Evolutionary conservation across 2,329 filamentous ascomycete genomes (phyloP), one percentile per base, ranked within the genome.

Genomic region (Penicillium expansum): DNA sequence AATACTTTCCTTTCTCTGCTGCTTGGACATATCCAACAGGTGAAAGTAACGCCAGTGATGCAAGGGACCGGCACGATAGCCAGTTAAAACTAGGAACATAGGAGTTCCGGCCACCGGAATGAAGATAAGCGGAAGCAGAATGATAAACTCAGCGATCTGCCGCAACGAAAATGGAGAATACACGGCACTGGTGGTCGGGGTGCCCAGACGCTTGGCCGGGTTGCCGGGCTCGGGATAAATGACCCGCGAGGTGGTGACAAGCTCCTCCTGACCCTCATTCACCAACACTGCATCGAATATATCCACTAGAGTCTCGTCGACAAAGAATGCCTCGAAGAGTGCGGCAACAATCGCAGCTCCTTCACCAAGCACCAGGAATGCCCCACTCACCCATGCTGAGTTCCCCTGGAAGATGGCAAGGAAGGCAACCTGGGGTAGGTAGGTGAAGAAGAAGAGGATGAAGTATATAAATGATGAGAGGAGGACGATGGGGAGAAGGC

Each of bases 11-110:
- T 90, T 90, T 61, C 86, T 82, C 69, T 95, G 84, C 65, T 88
- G 86, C 72, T 87, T 91, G 39, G 83, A 83, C 62, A 95, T 80
- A 0, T 87, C 90, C 39, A 87, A 81, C 48, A 99, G 79, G 67
- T 92, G 85, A 71, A 92, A 97, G 80, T 94, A 97, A 56, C 94
- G 82, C 80, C 92, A 94, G 66, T 97, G 92, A 54, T 94, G 88
- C 29, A 97, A 84, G 32, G 93, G 94, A 0, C 94, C 93, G 5
- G 91, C 85, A 27, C 93, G 83, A 45, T 92, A 91, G 1, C 93
- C 94, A 0, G 92, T 97, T 63, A 96, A 82, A 55, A 96, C 75
- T 59, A 99, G 83, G 72, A 97, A 99, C 60, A 94, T 82, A 0
- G 91, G 90, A 0, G 89, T 89, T 16, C 93, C 93, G 14, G 91